phyloP scores from a whole-genome alignment of 345 rosid genomes.

The Eucalyptus regnans region DNA sequence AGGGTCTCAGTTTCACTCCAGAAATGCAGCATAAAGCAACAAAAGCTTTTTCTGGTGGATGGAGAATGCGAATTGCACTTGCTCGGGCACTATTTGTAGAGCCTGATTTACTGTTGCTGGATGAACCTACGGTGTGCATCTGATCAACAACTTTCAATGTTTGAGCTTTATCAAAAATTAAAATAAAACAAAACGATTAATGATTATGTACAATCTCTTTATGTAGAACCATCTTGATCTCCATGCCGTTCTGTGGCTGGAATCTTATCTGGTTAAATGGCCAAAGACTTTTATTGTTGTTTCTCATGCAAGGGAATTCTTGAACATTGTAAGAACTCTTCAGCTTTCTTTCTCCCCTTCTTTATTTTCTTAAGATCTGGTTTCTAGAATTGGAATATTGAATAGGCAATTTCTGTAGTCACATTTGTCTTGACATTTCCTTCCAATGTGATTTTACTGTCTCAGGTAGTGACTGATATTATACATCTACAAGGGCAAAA shows the following conservation, averaged over 20 bases:
- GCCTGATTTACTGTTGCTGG: constrained; percentile 93
- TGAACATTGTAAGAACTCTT: constrained; percentile 62
- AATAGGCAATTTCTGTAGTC: not conserved
- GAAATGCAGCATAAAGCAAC: constrained; percentile 88
- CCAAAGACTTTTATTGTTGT: constrained; percentile 96
- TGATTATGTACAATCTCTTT: not conserved
- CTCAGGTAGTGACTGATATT: constrained; percentile 95
- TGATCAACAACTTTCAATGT: not conserved
- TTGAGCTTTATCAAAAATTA: not conserved
- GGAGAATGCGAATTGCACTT: constrained; percentile 99
- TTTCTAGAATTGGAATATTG: not conserved
- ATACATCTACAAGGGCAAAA: constrained; percentile 87
- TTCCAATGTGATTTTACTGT: not conserved
- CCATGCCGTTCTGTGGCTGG: constrained; percentile 98
- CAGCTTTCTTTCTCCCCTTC: not conserved
- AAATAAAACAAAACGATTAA: not conserved
- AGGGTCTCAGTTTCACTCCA: constrained; percentile 96
- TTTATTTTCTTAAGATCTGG: not conserved
- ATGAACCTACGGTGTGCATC: constrained; percentile 80
- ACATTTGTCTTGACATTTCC: not conserved
- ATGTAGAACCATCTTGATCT: constrained; percentile 98
- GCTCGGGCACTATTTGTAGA: constrained; percentile 93
- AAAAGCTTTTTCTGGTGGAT: constrained; percentile 93
- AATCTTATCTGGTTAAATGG: constrained; percentile 90
- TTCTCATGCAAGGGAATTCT: constrained; percentile 97